These are phyloP conservation scores for Huiozyma naganishii DNA, from an alignment of 805 yeast genomes.

Conservation along the genomic window DNA sequence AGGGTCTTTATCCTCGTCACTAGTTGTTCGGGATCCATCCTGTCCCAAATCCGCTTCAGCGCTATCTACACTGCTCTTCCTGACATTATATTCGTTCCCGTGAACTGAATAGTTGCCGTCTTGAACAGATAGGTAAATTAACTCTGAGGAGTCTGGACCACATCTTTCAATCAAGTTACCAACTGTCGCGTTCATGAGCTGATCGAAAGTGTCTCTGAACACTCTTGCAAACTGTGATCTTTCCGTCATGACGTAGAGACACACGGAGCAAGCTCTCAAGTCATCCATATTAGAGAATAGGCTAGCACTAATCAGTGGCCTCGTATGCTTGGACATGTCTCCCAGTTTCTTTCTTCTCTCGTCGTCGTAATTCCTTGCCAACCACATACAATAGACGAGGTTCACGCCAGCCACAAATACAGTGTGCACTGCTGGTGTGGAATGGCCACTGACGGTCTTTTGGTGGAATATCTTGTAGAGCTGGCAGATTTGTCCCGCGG, in stretches of 20 bases:
- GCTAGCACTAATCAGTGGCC: slow-evolving; percentile 47
- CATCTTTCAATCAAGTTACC: slow-evolving; percentile 52
- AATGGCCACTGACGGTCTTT: slow-evolving; percentile 50
- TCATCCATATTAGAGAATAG: slow-evolving; percentile 49
- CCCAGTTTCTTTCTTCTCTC: slow-evolving; percentile 42
- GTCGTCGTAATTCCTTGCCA: slow-evolving; percentile 53
- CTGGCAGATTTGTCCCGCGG: slow-evolving; percentile 61
- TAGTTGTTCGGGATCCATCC: background rate
- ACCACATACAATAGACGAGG: slow-evolving; percentile 53
- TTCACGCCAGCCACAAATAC: slow-evolving; percentile 63
- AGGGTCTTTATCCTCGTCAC: slow-evolving; percentile 13
- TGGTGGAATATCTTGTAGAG: slow-evolving; percentile 52
- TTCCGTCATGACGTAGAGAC: slow-evolving; percentile 58
- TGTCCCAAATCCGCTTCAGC: background rate
- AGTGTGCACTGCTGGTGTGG: slow-evolving; percentile 56
- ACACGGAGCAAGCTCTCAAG: slow-evolving; percentile 54
- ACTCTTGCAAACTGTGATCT: slow-evolving; percentile 50
- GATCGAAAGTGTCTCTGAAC: slow-evolving; percentile 59
- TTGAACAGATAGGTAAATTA: slow-evolving; percentile 29
- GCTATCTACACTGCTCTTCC: background rate
- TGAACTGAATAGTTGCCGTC: background rate
- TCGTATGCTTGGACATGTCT: slow-evolving; percentile 47
- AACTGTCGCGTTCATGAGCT: slow-evolving; percentile 51
- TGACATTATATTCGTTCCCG: background rate
- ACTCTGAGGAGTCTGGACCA: slow-evolving; percentile 51